Percentiles rank a stretch among this genome's conserved stretches.
These are phyloP conservation scores for Xylariaceae sp. DNA, from an alignment of 2,329 filamentous ascomycete genomes.

Conservation along the genomic window DNA sequence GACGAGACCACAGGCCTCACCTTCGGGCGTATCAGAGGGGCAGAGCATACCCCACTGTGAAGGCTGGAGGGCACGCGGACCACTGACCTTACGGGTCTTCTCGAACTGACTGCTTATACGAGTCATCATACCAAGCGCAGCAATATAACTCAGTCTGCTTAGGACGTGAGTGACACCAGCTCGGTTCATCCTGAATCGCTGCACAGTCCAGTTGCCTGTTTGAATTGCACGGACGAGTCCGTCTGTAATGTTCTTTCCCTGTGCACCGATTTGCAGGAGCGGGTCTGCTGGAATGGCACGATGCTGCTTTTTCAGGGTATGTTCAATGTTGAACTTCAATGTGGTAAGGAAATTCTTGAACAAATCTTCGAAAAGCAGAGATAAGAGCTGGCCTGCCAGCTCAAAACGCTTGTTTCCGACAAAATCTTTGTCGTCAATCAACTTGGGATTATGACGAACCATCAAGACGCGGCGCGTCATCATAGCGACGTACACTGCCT, in stretches of 20 bases:
- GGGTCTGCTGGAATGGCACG: constrained; percentile 85
- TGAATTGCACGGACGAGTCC: constrained; percentile 96
- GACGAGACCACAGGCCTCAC: constrained; percentile 94
- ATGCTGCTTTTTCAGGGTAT: constrained; percentile 89
- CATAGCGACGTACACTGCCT: constrained; percentile 91
- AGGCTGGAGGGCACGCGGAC: constrained; percentile 89
- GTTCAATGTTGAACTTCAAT: constrained; percentile 91
- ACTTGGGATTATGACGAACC: constrained; percentile 80
- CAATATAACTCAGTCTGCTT: constrained; percentile 92
- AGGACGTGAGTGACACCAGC: constrained; percentile 95
- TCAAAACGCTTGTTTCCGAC: constrained; percentile 97
- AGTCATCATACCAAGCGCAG: constrained; percentile 98
- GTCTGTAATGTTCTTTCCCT: constrained; percentile 80
- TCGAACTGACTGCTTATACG: constrained; percentile 97
- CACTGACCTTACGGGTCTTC: constrained; percentile 94
- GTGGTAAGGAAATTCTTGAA: constrained; percentile 93
- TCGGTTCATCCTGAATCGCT: constrained; percentile 97
- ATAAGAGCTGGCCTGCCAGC: constrained; percentile 87
- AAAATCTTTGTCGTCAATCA: constrained; percentile 95
- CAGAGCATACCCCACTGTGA: constrained; percentile 99
- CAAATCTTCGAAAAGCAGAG: constrained; percentile 90
- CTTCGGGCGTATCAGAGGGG: constrained; percentile 94
- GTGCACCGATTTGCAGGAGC: constrained; percentile 73
- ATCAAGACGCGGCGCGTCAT: constrained; percentile 97
- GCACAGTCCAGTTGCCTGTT: constrained; percentile 95